Conservation (phyloP, 768 basidiomycete genomes). For the Lentinus brumalis region DNA sequence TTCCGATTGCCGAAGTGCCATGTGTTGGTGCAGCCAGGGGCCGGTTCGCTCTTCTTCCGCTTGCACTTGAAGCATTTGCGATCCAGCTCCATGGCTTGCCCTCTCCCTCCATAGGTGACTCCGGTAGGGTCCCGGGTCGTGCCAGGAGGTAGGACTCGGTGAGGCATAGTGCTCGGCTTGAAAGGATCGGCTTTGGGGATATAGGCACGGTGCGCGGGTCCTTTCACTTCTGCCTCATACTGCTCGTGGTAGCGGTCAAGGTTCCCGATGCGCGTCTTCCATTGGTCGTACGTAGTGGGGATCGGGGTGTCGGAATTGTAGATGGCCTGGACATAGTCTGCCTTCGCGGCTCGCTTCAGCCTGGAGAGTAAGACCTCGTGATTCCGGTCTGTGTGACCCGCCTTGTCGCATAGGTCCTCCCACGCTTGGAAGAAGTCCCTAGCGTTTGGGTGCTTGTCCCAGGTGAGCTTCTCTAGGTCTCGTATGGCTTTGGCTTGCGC, state of each 20-base stretch:
- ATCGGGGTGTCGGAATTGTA: background rate
- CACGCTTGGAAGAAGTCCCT: conserved; percentile 8
- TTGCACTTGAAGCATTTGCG: background rate
- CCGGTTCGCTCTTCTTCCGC: conserved; percentile 6
- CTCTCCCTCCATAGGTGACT: conserved; percentile 13
- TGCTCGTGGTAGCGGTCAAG: background rate
- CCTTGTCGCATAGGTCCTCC: conserved; percentile 1
- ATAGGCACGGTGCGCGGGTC: no score
- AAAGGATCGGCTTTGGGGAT: no score
- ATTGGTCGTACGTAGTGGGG: background rate
- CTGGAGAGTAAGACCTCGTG: background rate
- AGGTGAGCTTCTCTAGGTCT: background rate
- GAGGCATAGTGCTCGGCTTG: no score
- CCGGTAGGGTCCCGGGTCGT: conserved; percentile 2
- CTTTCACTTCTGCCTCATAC: no score
- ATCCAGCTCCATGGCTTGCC: conserved; percentile 24
- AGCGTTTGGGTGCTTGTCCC: background rate
- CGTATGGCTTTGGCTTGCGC: background rate
- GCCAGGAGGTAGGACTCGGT: no score
- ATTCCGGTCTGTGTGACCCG: background rate
- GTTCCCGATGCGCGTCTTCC: background rate
- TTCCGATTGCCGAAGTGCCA: no score
- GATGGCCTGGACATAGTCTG: background rate
- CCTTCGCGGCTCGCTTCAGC: background rate
- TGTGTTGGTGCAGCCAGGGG: no score